Evolutionary conservation across 257 asterid genomes (phyloP), one percentile per base, ranked within the genome.

Genomic region (Nicotiana obtusifolia): DNA sequence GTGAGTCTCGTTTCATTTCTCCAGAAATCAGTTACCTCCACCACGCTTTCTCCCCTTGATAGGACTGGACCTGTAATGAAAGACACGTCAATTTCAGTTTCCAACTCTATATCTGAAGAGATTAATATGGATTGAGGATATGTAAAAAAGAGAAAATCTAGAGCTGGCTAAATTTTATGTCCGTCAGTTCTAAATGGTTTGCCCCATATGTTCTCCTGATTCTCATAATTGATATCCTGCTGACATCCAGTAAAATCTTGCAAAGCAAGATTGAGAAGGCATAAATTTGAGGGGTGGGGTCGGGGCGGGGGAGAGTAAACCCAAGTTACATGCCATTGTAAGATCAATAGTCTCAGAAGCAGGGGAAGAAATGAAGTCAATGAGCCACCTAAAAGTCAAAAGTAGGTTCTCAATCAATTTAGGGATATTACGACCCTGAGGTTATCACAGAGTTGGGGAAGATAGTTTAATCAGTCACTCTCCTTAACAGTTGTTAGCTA

Each of bases 1-100:
- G 97, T 26, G 99, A 93, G 41, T 96, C 99, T 16, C 99, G 93
- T 85, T 96, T 98, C 99, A 96, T 96, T 86, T 96, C 99, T 57
- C 97, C 99, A 83, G 94, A 96, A 37, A 1, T 20, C 98, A 95
- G 64, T 93, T 88, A 44, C 99, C 98, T 44, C 99, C 99, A 35
- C 99, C 99, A 0, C 93, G 95, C 79, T 96, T 96, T 85, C 99
- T 87, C 7, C 99, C 99, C 85, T 96, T 96, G 81, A 96, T 91
- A 35, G 99, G 99, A 96, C 37, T 98, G 97, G 33, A 95, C 99
- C 99, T 95, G 88, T 5, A 80, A 9, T 80, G 73, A 54, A 4
- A 28, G 13, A 24, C 10, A 33, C 15, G 19, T 41, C 83, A 77
- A 76, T 15, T 62, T 65, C 59, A 65, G 47, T 22, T 10, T 11